Evolutionary conservation across 2,329 filamentous ascomycete species (phyloP), one percentile per base, ranked within the genome.

Genomic region (Ceratocystis cubensis): DNA sequence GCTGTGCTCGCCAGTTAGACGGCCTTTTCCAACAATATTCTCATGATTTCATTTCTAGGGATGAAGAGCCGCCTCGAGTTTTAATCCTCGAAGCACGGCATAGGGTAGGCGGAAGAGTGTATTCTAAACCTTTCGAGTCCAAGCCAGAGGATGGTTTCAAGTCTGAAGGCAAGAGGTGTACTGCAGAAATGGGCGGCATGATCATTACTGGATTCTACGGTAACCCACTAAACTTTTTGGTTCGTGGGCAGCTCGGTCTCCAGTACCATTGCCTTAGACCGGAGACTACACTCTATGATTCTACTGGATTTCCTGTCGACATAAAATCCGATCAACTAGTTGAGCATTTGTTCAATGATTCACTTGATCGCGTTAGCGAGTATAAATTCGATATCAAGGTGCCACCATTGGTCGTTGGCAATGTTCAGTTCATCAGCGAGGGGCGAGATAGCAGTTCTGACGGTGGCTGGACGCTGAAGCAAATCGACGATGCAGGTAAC

Each of bases 171-270:
- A 82, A 80, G 69, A 79, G 84, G 63, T 88, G 88, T 72, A 97
- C 92, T 22, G 94, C 91, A 41, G 94, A 99, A 75, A 95, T 96
- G 86, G 94, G 94, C 33, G 94, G 93, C 66, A 96, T 99, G 81
- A 97, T 99, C 68, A 91, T 99, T 69, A 96, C 95, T 44, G 94
- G 94, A 0, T 99, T 97, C 74, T 91, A 97, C 70, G 95, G 95
- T 20, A 99, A 99, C 71, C 94, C 94, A 4, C 78, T 99, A 71
- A 95, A 96, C 73, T 84, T 92, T 62, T 85, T 99, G 68, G 86
- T 99, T 66, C 87, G 94, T 70, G 92, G 90, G 17, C 95, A 99
- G 75, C 81, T 99, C 62, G 89, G 88, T 30, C 81, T 99, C 22
- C 86, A 86, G 17, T 96, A 96, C 73, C 91, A 96, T 75, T 81